A percentile compares a stretch with the other conserved stretches of the same genome.
These are phyloP conservation scores for Amauroascus verrucosus DNA, from an alignment of 2,329 filamentous ascomycete species.

Conservation along the genomic window DNA sequence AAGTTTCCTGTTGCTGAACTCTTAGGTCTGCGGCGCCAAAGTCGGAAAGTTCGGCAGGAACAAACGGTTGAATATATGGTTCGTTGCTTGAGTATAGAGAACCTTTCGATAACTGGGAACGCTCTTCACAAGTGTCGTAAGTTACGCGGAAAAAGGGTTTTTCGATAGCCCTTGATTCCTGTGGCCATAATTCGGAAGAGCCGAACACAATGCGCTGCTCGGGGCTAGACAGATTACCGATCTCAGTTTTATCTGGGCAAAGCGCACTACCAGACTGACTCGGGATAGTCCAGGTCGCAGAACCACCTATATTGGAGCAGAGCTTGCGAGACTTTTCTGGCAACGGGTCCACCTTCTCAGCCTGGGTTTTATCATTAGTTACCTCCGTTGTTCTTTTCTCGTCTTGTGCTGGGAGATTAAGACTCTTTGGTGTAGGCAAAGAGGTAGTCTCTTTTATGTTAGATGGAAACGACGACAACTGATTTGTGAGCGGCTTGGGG, in stretches of 20 bases:
- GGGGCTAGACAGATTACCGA: background rate
- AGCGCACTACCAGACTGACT: background rate
- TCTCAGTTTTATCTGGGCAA: background rate
- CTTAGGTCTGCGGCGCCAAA: background rate
- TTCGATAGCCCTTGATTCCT: background rate
- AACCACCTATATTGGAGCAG: background rate
- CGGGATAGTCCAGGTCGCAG: background rate
- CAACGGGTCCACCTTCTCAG: background rate
- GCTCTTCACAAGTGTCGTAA: constrained; percentile 2
- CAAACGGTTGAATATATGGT: background rate
- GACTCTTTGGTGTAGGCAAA: background rate
- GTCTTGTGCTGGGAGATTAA: background rate
- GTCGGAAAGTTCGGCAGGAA: background rate
- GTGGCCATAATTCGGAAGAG: background rate
- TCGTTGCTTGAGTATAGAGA: background rate
- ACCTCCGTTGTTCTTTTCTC: background rate
- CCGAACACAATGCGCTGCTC: background rate
- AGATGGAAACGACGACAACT: background rate
- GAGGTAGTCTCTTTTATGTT: background rate
- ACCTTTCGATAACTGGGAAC: background rate
- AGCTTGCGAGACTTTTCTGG: background rate
- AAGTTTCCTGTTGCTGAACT: background rate
- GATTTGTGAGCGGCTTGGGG: background rate
- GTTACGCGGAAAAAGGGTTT: background rate
- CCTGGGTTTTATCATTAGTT: too few species aligned